phyloP scores from a whole-genome alignment of 139 green algal species.

The Chlamydomonas eustigma region DNA sequence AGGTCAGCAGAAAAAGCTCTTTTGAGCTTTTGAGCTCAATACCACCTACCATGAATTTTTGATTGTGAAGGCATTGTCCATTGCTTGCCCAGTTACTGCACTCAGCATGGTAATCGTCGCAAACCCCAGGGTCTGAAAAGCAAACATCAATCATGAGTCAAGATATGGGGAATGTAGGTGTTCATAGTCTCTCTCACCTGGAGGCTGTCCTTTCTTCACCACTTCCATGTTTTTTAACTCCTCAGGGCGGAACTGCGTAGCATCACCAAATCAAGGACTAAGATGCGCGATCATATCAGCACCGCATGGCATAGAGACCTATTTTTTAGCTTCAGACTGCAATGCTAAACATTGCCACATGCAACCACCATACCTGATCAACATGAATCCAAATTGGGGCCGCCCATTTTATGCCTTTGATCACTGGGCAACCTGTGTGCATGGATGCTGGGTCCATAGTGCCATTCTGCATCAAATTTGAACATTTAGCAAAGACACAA shows the following conservation, averaged over 20 bases:
- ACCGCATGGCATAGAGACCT: not conserved
- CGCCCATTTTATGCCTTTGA: conserved; percentile 64
- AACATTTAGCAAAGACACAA: no score
- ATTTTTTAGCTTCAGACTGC: not conserved
- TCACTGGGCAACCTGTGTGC: conserved; percentile 70
- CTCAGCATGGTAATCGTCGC: not conserved
- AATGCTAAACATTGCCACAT: not conserved
- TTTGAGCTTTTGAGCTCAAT: not conserved
- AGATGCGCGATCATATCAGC: no score
- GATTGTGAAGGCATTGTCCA: conserved; percentile 22
- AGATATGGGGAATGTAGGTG: not conserved
- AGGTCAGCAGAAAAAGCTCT: not conserved
- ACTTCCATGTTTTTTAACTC: not conserved
- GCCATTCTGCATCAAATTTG: conserved; percentile 5
- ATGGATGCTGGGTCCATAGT: conserved; percentile 33
- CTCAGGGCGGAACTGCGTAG: not conserved
- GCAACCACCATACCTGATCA: not conserved
- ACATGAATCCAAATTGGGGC: conserved; percentile 16
- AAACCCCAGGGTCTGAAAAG: conserved; percentile 13
- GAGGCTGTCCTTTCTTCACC: not conserved
- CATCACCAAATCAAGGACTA: no score
- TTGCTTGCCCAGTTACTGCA: conserved; percentile 7
- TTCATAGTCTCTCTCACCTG: not conserved
- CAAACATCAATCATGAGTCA: not conserved
- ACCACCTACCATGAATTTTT: conserved; percentile 14